Evolutionary conservation across 306 rosid species (phyloP).

Genomic region (Acacia confusa): DNA sequence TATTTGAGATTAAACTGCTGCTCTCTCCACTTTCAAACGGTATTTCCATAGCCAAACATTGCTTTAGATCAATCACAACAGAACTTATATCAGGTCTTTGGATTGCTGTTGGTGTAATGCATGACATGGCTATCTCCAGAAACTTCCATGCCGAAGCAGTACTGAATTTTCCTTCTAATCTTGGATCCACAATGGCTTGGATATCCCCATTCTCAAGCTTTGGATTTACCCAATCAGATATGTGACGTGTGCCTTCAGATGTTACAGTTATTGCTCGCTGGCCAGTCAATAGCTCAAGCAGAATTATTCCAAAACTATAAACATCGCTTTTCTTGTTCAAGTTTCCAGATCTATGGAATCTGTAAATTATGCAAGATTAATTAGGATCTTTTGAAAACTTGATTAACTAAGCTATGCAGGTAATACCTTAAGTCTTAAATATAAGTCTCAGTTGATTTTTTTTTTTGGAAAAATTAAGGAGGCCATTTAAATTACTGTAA

Average conservation of each 20-base stretch:
- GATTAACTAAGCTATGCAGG: too few species aligned
- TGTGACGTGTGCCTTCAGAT: background rate
- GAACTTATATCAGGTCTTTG: background rate
- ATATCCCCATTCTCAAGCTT: constrained; percentile 23
- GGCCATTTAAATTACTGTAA: too few species aligned
- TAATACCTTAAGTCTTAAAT: too few species aligned
- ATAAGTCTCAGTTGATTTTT: too few species aligned
- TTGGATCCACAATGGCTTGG: constrained; percentile 8
- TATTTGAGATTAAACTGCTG: background rate
- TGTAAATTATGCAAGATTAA: background rate
- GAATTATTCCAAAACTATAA: constrained; percentile 34
- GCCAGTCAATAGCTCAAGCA: constrained; percentile 31
- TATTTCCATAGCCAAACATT: background rate
- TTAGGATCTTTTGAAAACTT: background rate
- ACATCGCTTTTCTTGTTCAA: constrained; percentile 20
- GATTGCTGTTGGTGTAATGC: background rate
- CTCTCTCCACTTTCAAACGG: background rate
- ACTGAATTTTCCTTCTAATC: background rate
- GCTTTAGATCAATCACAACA: background rate
- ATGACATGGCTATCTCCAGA: background rate
- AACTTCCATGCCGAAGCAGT: background rate
- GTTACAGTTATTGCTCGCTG: constrained; percentile 6
- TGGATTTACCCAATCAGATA: constrained; percentile 7
- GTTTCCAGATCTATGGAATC: background rate
- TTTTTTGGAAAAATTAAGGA: too few species aligned